Percentiles rank a stretch among this genome's conserved stretches.
Conservation (phyloP, 1,284 basidiomycete species). For the Wolfiporia cocos region DNA sequence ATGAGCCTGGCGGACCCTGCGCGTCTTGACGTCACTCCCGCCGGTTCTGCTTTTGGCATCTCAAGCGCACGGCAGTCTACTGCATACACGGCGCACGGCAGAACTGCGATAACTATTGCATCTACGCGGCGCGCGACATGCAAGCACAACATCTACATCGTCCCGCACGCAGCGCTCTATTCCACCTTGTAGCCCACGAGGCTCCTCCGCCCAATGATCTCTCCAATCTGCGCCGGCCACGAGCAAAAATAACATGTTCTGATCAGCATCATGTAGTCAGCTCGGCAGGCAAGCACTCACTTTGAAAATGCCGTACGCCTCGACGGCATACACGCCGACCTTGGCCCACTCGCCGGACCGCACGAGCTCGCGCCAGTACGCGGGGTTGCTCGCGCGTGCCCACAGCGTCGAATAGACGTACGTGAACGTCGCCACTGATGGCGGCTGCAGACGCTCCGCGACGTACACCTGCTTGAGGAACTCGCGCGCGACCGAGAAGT, state of each 20-base stretch:
- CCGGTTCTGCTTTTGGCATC: background rate
- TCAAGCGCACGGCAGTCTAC: too few species aligned
- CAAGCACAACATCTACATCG: background rate
- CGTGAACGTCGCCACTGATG: slow-evolving; percentile 59
- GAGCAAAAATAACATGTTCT: background rate
- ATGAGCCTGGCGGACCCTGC: background rate
- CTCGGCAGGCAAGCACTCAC: too few species aligned
- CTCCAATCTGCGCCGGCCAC: slow-evolving; percentile 64
- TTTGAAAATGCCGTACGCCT: slow-evolving; percentile 87
- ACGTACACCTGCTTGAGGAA: slow-evolving; percentile 89
- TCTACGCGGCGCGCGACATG: background rate
- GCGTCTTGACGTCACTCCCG: slow-evolving; percentile 4
- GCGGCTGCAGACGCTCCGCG: slow-evolving; percentile 83
- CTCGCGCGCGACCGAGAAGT: slow-evolving; percentile 79
- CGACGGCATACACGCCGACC: slow-evolving; percentile 81
- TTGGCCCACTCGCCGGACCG: slow-evolving; percentile 75
- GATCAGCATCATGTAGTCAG: too few species aligned
- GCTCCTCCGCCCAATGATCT: slow-evolving; percentile 83
- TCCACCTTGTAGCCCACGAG: slow-evolving; percentile 80
- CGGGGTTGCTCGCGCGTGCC: slow-evolving; percentile 55
- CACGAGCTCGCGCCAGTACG: slow-evolving; percentile 68
- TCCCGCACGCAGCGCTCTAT: too few species aligned
- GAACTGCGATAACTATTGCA: background rate
- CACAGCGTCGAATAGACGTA: slow-evolving; percentile 74
- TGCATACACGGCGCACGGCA: too few species aligned